These are phyloP conservation scores for Fragaria vesca DNA, from an alignment of 306 rosid genomes.

Conservation along the genomic window DNA sequence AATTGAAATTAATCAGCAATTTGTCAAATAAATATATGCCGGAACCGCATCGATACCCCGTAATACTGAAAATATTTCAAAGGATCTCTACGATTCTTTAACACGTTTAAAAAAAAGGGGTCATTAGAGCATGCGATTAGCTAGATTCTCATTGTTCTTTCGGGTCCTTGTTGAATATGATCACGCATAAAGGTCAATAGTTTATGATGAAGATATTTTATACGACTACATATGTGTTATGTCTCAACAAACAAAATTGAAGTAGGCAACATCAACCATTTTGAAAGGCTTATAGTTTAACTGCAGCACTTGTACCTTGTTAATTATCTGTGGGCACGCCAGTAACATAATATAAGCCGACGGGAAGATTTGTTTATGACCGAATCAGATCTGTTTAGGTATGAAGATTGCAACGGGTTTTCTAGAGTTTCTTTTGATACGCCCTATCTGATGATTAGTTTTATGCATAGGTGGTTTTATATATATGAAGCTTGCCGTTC, in stretches of 20 bases:
- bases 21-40: neutral
- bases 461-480: neutral
- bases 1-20: neutral
- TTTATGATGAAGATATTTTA: neutral
- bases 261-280: neutral
- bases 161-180: slow-evolving; percentile 13
- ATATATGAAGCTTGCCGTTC: neutral
- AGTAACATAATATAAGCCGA: slow-evolving; percentile 12
- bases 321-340: slow-evolving; percentile 22
- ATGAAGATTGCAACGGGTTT: slow-evolving; percentile 2
- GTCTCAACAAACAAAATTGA: neutral
- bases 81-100: neutral
- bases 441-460: neutral
- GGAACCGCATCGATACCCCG: neutral
- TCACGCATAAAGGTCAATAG: slow-evolving; percentile 13
- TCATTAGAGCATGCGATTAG: neutral
- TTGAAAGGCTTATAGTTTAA: neutral
- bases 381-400: slow-evolving; percentile 25
- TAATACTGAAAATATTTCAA: neutral
- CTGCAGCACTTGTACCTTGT: neutral
- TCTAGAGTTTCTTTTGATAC: neutral
- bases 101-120: neutral
- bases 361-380: neutral
- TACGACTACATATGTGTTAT: neutral
- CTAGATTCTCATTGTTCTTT: neutral